Base-by-base conservation (phyloP, 805 yeast genomes). In the Metschnikowia colocasiae region DNA sequence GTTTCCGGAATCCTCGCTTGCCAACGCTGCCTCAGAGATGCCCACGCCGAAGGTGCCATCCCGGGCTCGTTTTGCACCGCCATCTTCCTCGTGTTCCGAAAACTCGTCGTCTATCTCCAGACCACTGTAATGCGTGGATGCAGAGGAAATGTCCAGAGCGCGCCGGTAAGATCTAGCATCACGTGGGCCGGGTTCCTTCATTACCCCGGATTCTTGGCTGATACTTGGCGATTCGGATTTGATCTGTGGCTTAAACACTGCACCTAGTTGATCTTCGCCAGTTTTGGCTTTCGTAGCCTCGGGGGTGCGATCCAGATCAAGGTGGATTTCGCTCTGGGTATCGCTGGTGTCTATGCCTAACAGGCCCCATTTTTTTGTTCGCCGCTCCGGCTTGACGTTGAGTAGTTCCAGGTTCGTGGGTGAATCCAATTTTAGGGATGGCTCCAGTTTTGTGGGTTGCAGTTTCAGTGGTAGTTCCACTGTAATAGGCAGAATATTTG, bases 1-100 rank as follows among this genome's bases (percentile, higher is more conserved):
- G 45, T 48, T 37, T 22, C 47, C 42, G 26, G 42, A 29, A 7
- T 36, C 53, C 9, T 46, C 49, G 23, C 42, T 43, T 20, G 45
- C 43, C 7, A 18, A 16, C 3, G 8, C 30, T 6, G 12, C 20
- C 2, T 8, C 27, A 6, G 9, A 5, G 6, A 1, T n/a, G n/a
- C n/a, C n/a, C n/a, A n/a, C n/a, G n/a, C n/a, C n/a, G n/a, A n/a
- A n/a, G n/a, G n/a, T n/a, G n/a, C 23, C 4, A 22, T 4, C 6
- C 6, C 23, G 23, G 6, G 4, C 6, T 22, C 6, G 23, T 6
- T 22, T 22, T 8, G 15, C n/a, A 2, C 13, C 29, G 16, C 8
- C 16, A 6, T 13, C 16, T 13, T n/a, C 16, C 15, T 29, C 18
- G 1, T 29, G 16, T 13, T n/a, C 16, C 3, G 34, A 15, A 13